Conservation (phyloP, 2,329 filamentous ascomycete species). For the Sphaerulina musiva region DNA sequence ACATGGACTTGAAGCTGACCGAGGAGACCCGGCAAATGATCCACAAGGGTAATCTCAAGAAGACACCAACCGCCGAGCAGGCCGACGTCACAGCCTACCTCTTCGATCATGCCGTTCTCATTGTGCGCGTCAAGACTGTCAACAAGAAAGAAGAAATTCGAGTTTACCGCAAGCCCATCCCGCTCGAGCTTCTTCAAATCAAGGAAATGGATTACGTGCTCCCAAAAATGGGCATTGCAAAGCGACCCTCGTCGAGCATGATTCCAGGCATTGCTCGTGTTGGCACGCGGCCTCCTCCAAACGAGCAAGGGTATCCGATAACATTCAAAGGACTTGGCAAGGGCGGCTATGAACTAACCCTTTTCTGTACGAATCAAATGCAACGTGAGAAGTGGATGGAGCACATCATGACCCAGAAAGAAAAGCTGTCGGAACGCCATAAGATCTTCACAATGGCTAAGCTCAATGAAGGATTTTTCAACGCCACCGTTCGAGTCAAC, state of each 20-base stretch:
- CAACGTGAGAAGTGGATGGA: constrained; percentile 96
- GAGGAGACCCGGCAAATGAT: constrained; percentile 89
- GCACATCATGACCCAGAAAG: constrained; percentile 84
- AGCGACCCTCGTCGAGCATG: constrained; percentile 81
- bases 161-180: constrained; percentile 92
- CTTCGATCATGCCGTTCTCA: constrained; percentile 89
- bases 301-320: constrained; percentile 79
- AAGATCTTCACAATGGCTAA: constrained; percentile 64
- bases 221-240: constrained; percentile 69
- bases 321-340: constrained; percentile 95
- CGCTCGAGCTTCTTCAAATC: constrained; percentile 85
- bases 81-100: constrained; percentile 88
- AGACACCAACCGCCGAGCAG: constrained; percentile 72
- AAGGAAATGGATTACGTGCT: constrained; percentile 96
- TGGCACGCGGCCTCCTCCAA: constrained; percentile 47
- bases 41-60: constrained; percentile 91
- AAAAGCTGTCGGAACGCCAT: constrained; percentile 69
- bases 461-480: constrained; percentile 83
- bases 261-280: constrained; percentile 51
- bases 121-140: constrained; percentile 83
- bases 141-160: constrained; percentile 93
- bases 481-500: constrained; percentile 80
- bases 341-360: constrained; percentile 84
- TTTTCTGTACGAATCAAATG: constrained; percentile 79
- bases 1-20: constrained; percentile 87